Evolutionary conservation across 345 rosid species (phyloP).

Genomic region (Camelina hispida): DNA sequence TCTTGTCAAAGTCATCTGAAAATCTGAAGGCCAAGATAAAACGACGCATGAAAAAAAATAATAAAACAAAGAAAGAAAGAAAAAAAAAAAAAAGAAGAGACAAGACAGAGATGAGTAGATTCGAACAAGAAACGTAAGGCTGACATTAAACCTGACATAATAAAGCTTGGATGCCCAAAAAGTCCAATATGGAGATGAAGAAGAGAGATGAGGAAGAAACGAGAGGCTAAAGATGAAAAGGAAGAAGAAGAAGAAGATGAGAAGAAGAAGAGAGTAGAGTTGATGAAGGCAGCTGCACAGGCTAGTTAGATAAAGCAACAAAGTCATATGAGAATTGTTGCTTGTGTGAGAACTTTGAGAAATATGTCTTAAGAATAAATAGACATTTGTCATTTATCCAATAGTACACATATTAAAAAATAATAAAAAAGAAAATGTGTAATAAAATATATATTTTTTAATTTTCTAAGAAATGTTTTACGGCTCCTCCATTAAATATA

Average conservation of each 20-base stretch:
- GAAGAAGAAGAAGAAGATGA: conserved; percentile 42
- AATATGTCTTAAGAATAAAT: no score
- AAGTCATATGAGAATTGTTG: no score
- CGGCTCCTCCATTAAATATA: no score
- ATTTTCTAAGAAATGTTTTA: no score
- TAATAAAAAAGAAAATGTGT: no score
- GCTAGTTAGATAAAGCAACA: no score
- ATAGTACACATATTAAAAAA: no score
- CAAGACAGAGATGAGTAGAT: conserved; percentile 12
- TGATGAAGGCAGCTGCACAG: conserved; percentile 88
- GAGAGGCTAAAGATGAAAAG: conserved; percentile 51
- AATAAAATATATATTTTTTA: no score
- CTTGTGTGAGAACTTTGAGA: no score
- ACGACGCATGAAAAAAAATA: conserved; percentile 14
- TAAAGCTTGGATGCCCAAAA: conserved; percentile 11
- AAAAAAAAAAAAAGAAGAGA: background rate
- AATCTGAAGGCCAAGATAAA: conserved; percentile 30
- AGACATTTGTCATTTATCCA: no score
- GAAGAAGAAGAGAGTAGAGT: conserved; percentile 50
- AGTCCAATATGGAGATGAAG: conserved; percentile 24
- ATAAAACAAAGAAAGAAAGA: conserved; percentile 2
- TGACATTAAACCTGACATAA: conserved; percentile 29
- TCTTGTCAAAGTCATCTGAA: background rate
- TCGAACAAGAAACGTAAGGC: conserved; percentile 44
- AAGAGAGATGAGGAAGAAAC: conserved; percentile 39